Evolutionary conservation across 306 rosid species (phyloP), one percentile per base, ranked within the genome.

Genomic region (Dalbergia cochinchinensis): DNA sequence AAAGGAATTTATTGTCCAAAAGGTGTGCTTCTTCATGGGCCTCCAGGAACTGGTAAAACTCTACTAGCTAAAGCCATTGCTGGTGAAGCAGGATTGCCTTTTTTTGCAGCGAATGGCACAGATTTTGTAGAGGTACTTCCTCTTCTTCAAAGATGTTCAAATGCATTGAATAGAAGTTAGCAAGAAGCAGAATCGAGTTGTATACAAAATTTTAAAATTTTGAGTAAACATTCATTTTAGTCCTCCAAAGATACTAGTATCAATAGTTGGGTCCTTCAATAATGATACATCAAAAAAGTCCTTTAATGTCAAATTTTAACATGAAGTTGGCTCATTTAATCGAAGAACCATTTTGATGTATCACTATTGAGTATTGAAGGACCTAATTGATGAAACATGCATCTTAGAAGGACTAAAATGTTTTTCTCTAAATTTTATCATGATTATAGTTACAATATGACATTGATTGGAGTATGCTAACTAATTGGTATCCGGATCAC

Each of bases 41-140:
- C 99, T 83, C 99, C 99, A 63, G 99, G 99, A 85, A 94, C 99
- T 20, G 99, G 99, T 76, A 94, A 94, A 90, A 94, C 99, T 48
- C 83, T 94, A 79, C 91, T 94, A 81, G 99, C 99, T 76, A 94
- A 92, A 86, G 99, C 99, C 76, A 94, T 94, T 33, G 99, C 99
- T 75, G 99, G 99, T 64, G 99, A 94, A 89, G 97, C 99, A 35
- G 99, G 97, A 84, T 90, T 92, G 82, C 99, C 99, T 11, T 94
- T 92, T 78, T 94, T 94, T 85, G 99, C 99, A 69, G 97, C 94
- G 73, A 94, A 88, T 83, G 99, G 99, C 88, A 94, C 99, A 8
- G 99, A 92, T 80, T 94, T 94, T 85, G 99, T 94, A 69, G 99
- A 94, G 99, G 99, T 94, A 75, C 76, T 82, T 74, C 78, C 80